phyloP scores from a whole-genome alignment of 2,329 filamentous ascomycete genomes.

The Aspergillus tanneri region DNA sequence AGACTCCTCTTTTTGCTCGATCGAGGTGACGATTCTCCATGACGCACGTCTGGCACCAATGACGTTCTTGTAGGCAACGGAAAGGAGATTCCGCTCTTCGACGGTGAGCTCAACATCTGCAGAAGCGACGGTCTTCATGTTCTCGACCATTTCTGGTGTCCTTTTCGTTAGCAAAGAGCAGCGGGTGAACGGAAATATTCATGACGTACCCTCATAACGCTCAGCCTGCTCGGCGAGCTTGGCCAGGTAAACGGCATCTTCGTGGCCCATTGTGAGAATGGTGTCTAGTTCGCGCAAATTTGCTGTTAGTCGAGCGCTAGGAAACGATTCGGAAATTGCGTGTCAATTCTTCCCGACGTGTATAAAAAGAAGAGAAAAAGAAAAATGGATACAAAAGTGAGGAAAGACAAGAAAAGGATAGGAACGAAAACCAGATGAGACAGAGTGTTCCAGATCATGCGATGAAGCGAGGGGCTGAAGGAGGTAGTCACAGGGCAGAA shows the following conservation, averaged over 20 bases:
- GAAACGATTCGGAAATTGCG: not conserved
- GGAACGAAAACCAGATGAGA: no score
- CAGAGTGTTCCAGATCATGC: conserved; percentile 6
- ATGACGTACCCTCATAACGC: conserved; percentile 89
- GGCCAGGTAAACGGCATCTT: conserved; percentile 98
- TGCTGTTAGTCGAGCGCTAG: conserved; percentile 16
- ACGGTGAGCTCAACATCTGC: conserved; percentile 80
- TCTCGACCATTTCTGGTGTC: conserved; percentile 91
- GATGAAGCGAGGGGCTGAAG: conserved; percentile 18
- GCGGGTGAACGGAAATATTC: not conserved
- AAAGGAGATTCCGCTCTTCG: conserved; percentile 96
- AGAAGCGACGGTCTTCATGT: conserved; percentile 98
- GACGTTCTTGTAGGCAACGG: conserved; percentile 99
- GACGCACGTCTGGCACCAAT: conserved; percentile 95
- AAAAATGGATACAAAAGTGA: conserved; percentile 4
- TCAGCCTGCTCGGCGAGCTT: conserved; percentile 99
- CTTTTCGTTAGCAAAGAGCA: conserved; percentile 24
- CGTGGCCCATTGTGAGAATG: conserved; percentile 85
- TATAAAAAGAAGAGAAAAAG: not conserved
- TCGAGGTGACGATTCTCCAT: conserved; percentile 97
- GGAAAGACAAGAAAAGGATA: no score
- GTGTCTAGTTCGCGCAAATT: conserved; percentile 23
- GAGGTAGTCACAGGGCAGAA: conserved; percentile 21
- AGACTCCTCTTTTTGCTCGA: conserved; percentile 99
- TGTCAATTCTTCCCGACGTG: not conserved